These are phyloP conservation scores for Lipomyces yarrowii DNA, from an alignment of 1,139 yeast genomes.

Conservation along the genomic window DNA sequence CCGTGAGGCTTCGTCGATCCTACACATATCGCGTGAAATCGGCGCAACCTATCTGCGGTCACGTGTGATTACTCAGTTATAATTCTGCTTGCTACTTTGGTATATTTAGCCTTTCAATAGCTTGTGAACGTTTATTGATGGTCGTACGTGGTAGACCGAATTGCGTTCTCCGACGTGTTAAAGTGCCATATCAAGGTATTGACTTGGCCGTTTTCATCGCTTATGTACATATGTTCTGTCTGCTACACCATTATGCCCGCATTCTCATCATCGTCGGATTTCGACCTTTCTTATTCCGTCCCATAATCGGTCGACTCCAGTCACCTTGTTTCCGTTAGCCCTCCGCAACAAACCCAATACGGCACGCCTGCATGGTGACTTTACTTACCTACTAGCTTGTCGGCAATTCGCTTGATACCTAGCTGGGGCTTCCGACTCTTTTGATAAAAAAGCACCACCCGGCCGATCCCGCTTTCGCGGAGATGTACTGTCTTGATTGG, in stretches of 20 bases:
- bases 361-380: too few relatives aligned
- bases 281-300: constrained; percentile 18
- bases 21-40: too few relatives aligned
- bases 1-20: too few relatives aligned
- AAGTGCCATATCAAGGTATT: too few relatives aligned
- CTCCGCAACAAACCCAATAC: neutral
- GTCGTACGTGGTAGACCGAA: too few relatives aligned
- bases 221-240: too few relatives aligned
- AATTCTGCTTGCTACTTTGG: neutral
- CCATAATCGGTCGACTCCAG: constrained; percentile 96
- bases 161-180: too few relatives aligned
- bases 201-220: too few relatives aligned
- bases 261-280: constrained; percentile 7
- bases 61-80: too few relatives aligned
- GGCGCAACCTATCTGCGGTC: too few relatives aligned
- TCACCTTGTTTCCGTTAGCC: constrained; percentile 45
- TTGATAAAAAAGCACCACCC: constrained; percentile 91
- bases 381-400: constrained; percentile 68
- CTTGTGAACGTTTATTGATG: too few relatives aligned
- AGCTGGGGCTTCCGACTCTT: constrained; percentile 89
- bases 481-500: constrained; percentile 96
- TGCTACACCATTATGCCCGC: neutral
- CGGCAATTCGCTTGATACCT: constrained; percentile 82
- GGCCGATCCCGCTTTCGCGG: constrained; percentile 92
- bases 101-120: neutral